phyloP scores from a whole-genome alignment of 2,329 filamentous ascomycete genomes.

The Claviceps arundinis region DNA sequence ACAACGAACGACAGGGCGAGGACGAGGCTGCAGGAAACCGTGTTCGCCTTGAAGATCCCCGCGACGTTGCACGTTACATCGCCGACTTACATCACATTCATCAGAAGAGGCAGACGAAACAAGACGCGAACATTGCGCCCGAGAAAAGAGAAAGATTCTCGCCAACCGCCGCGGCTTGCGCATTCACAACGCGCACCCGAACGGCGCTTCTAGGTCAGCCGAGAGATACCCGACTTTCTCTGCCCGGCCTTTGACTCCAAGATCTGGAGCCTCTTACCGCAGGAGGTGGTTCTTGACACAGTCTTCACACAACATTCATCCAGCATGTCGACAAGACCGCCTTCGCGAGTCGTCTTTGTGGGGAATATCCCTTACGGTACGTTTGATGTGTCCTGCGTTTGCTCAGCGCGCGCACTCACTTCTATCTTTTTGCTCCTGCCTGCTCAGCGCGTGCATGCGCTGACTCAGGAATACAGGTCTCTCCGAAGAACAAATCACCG shows the following conservation, averaged over 20 bases:
- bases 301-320: neutral
- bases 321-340: slow-evolving; percentile 58
- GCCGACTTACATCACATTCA: neutral
- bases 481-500: slow-evolving; percentile 89
- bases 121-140: neutral
- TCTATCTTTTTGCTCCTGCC: neutral
- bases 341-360: slow-evolving; percentile 69
- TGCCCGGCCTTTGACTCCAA: no score
- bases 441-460: slow-evolving; percentile 1
- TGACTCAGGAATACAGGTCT: slow-evolving; percentile 47
- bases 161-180: neutral
- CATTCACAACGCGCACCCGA: neutral
- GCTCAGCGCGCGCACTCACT: neutral
- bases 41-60: neutral
- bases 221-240: neutral
- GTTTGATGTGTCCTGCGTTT: slow-evolving; percentile 6
- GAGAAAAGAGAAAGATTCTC: neutral
- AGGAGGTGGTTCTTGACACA: no score
- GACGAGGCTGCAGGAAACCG: neutral
- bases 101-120: neutral
- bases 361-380: slow-evolving; percentile 75
- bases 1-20: neutral
- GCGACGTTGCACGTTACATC: neutral
- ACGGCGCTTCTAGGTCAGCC: neutral
- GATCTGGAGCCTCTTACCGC: no score